Percentiles rank a stretch among this genome's conserved stretches.
Conservation (phyloP, 176 grass and related monocot species). For the Triticum monococcum region DNA sequence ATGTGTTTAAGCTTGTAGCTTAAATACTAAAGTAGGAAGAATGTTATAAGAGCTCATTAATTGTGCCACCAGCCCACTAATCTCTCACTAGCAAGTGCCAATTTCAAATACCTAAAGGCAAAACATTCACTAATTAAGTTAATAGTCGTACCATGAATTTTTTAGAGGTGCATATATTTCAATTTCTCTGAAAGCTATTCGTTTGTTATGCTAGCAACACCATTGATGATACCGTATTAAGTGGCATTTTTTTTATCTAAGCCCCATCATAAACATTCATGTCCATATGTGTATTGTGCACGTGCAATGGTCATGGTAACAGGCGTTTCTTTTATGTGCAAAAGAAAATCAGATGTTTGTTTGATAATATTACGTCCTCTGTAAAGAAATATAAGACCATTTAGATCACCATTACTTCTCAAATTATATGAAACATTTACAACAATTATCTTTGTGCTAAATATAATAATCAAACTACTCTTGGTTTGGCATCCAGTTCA, state of each 20-base stretch:
- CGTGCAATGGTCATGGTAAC: conserved; percentile 18
- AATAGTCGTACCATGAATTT: background rate
- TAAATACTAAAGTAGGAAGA: background rate
- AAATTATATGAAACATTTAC: background rate
- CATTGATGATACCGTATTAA: conserved; percentile 3
- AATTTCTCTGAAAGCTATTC: background rate
- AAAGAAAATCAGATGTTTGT: background rate
- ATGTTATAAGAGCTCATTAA: background rate
- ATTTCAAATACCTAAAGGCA: background rate
- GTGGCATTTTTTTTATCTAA: conserved; percentile 16
- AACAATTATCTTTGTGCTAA: background rate
- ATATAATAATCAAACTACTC: background rate
- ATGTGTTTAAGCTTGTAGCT: background rate
- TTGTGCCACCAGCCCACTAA: background rate
- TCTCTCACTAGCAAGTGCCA: background rate
- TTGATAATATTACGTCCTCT: background rate
- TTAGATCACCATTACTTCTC: background rate
- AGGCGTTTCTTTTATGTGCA: background rate
- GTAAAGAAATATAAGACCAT: too few relatives aligned
- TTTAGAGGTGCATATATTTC: background rate
- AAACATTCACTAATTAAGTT: background rate
- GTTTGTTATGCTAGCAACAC: conserved; percentile 25
- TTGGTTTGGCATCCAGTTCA: background rate
- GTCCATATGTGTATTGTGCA: background rate
- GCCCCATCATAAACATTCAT: background rate